Evolutionary conservation across 768 basidiomycete species (phyloP).

Genomic region (Mrakia gelida): DNA sequence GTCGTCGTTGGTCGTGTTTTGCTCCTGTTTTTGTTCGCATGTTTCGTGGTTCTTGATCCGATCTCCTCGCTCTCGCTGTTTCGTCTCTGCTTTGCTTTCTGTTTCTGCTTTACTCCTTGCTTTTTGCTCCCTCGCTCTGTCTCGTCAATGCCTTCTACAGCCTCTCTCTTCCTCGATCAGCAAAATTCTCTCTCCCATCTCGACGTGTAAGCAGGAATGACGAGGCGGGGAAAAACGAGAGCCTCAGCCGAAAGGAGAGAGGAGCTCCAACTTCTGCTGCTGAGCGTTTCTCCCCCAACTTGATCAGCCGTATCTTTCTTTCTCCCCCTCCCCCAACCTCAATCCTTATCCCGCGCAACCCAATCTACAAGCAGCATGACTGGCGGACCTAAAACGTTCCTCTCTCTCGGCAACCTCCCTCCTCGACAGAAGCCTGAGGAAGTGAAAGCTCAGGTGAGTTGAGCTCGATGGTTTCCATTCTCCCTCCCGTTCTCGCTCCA

Average conservation of each 20-base stretch:
- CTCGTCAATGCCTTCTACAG: background rate
- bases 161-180: background rate
- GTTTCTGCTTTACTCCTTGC: background rate
- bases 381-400: constrained; percentile 30
- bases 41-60: background rate
- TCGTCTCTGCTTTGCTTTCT: background rate
- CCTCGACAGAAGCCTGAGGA: constrained; percentile 33
- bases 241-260: no score
- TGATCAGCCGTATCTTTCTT: background rate
- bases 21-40: no score
- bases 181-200: background rate
- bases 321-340: background rate
- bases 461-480: background rate
- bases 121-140: background rate
- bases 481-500: background rate
- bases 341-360: background rate
- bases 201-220: background rate
- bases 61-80: background rate
- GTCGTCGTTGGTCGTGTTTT: background rate
- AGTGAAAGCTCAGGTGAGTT: constrained; percentile 40
- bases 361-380: background rate
- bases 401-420: constrained; percentile 34
- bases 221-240: background rate
- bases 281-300: background rate
- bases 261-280: background rate